A percentile compares a stretch with the other conserved stretches of the same genome.
Evolutionary conservation across 139 green algal genomes (phyloP).

Genomic region (Ettlia oleoabundans): DNA sequence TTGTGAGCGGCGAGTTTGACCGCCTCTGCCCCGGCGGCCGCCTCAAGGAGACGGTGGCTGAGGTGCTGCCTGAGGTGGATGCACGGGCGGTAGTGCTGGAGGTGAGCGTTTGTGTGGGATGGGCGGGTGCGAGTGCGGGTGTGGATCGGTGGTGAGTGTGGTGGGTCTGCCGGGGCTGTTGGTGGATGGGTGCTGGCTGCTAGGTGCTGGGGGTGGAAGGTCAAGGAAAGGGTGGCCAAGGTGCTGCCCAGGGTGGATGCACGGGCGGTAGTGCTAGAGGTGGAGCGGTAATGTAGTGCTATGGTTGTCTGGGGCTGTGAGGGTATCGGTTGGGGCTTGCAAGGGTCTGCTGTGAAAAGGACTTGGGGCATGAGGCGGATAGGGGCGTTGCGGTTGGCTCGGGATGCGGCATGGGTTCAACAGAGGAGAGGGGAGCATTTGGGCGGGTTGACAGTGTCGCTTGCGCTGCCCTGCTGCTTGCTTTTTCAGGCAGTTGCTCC

Average conservation of each 20-base stretch:
- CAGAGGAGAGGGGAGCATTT: too few species aligned
- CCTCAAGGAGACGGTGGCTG: slow-evolving; percentile 8
- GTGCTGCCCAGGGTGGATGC: background rate
- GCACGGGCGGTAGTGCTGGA: background rate
- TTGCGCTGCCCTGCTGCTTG: too few species aligned
- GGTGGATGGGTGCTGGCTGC: background rate
- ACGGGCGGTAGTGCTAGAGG: slow-evolving; percentile 4
- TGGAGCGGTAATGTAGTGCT: too few species aligned
- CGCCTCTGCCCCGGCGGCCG: slow-evolving; percentile 12
- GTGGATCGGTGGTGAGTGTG: background rate
- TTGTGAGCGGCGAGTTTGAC: slow-evolving; percentile 42
- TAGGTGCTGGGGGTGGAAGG: background rate
- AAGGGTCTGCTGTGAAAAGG: too few species aligned
- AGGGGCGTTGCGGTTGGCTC: too few species aligned
- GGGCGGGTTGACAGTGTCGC: too few species aligned
- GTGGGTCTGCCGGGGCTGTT: background rate
- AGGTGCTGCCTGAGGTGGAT: slow-evolving; percentile 18
- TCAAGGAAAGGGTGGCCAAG: background rate
- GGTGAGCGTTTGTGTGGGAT: background rate
- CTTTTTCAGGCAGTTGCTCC: too few species aligned
- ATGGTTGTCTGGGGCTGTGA: too few species aligned
- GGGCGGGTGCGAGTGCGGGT: background rate
- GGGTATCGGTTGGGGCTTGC: too few species aligned
- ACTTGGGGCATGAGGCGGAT: too few species aligned
- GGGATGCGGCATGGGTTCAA: too few species aligned